These are phyloP conservation scores for Apiotrichum mycotoxinovorans DNA, from an alignment of 1,284 basidiomycete genomes.

Conservation along the genomic window DNA sequence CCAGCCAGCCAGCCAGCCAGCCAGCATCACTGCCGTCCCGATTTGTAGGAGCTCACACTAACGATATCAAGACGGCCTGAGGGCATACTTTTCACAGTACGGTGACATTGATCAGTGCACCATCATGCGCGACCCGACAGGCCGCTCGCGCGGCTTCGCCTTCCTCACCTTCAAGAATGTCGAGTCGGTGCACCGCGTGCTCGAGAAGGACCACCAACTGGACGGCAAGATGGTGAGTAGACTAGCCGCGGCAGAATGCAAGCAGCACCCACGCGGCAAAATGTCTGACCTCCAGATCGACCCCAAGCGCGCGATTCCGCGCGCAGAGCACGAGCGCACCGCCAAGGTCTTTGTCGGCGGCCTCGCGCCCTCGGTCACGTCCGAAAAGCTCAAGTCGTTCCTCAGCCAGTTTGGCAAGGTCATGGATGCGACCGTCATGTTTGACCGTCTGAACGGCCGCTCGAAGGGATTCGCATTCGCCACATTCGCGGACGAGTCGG, in stretches of 20 bases:
- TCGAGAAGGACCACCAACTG: slow-evolving; percentile 80
- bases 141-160: slow-evolving; percentile 87
- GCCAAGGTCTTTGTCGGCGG: slow-evolving; percentile 96
- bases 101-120: slow-evolving; percentile 88
- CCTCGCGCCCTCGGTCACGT: slow-evolving; percentile 83
- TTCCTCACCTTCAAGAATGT: slow-evolving; percentile 88
- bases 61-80: slow-evolving; percentile 77
- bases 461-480: slow-evolving; percentile 99
- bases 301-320: slow-evolving; percentile 95
- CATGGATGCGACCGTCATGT: slow-evolving; percentile 96
- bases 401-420: slow-evolving; percentile 87
- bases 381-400: slow-evolving; percentile 86
- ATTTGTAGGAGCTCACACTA: no score
- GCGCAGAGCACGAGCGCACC: slow-evolving; percentile 85
- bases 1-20: no score
- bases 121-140: slow-evolving; percentile 89
- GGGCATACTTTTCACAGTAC: slow-evolving; percentile 82
- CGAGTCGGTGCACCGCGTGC: slow-evolving; percentile 80
- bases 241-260: not conserved
- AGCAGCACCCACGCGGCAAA: not conserved
- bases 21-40: no score
- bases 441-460: slow-evolving; percentile 90
- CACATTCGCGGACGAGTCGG: slow-evolving; percentile 80
- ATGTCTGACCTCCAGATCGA: slow-evolving; percentile 74
- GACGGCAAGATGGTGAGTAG: slow-evolving; percentile 89